Evolutionary conservation across 164 flowering plant genomes (phyloP).

Genomic region (Magnolia officinalis): DNA sequence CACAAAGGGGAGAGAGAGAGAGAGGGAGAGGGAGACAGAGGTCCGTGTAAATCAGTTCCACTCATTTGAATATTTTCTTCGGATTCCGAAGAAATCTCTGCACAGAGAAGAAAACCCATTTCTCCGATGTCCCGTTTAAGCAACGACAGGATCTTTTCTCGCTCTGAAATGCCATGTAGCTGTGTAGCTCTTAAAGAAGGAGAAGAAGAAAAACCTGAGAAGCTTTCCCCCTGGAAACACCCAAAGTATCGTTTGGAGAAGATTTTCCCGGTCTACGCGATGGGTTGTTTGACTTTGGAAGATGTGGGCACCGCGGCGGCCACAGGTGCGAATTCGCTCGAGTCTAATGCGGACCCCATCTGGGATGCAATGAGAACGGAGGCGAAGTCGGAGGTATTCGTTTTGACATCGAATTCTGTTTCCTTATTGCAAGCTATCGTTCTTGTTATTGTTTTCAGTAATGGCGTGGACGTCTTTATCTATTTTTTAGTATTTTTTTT

Average conservation of each 20-base stretch:
- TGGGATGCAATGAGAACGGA: slow-evolving; percentile 18
- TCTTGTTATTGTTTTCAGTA: not conserved
- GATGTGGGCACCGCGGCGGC: not conserved
- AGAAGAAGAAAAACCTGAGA: not conserved
- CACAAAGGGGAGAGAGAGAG: not conserved
- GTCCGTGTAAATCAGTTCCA: not conserved
- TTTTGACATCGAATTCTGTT: not conserved
- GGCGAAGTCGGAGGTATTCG: slow-evolving; percentile 8
- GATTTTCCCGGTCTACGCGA: slow-evolving; percentile 63
- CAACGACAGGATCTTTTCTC: slow-evolving; percentile 8
- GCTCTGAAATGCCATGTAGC: not conserved
- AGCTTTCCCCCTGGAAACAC: not conserved
- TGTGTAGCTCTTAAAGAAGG: slow-evolving; percentile 3
- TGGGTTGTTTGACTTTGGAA: slow-evolving; percentile 30
- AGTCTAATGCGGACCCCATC: slow-evolving; percentile 5
- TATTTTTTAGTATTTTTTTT: not conserved
- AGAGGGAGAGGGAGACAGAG: not conserved
- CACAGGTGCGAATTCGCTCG: not conserved
- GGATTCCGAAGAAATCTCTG: slow-evolving; percentile 6
- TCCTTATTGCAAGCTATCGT: not conserved
- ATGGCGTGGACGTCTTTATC: not conserved
- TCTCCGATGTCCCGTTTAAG: slow-evolving; percentile 16
- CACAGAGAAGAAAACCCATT: slow-evolving; percentile 16
- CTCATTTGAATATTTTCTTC: not conserved
- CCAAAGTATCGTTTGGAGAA: slow-evolving; percentile 39